These are phyloP conservation scores for Leishmania lainsoni DNA, from an alignment of 208 protist genomes.

Conservation along the genomic window DNA sequence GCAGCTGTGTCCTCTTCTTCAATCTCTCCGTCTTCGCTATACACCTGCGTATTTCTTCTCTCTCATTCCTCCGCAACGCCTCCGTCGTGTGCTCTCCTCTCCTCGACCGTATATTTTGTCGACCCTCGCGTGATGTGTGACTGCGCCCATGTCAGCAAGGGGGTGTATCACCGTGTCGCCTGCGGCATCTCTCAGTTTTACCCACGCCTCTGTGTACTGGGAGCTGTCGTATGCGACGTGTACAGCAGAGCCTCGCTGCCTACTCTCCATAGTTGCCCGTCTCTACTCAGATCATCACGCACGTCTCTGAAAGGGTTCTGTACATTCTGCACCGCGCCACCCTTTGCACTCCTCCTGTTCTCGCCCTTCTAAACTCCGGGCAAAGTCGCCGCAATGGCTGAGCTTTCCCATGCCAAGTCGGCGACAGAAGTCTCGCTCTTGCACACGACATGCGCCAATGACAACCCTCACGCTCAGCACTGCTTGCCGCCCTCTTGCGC, in stretches of 20 bases:
- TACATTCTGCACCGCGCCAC: neutral
- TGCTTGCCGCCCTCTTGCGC: slow-evolving; percentile 1
- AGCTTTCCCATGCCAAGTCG: neutral
- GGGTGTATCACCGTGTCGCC: neutral
- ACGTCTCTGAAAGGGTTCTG: neutral
- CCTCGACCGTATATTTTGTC: neutral
- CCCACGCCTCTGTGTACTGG: neutral
- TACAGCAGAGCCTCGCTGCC: neutral
- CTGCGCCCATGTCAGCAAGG: neutral
- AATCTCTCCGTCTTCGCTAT: neutral
- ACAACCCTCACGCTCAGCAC: too few species aligned
- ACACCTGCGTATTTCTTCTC: neutral
- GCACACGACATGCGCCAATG: neutral
- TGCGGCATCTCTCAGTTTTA: neutral
- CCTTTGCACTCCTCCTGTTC: neutral
- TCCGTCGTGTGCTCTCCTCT: neutral
- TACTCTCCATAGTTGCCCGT: neutral
- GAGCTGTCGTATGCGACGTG: neutral
- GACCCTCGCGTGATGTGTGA: neutral
- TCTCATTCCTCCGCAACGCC: neutral
- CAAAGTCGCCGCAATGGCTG: slow-evolving; percentile 2
- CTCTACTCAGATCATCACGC: neutral
- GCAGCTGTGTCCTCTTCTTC: neutral
- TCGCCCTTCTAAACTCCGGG: neutral
- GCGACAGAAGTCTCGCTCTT: slow-evolving; percentile 25